A percentile compares a stretch with the other conserved stretches of the same genome.
These are phyloP conservation scores for Diaporthe citriasiana DNA, from an alignment of 2,329 filamentous ascomycete genomes.

Conservation along the genomic window DNA sequence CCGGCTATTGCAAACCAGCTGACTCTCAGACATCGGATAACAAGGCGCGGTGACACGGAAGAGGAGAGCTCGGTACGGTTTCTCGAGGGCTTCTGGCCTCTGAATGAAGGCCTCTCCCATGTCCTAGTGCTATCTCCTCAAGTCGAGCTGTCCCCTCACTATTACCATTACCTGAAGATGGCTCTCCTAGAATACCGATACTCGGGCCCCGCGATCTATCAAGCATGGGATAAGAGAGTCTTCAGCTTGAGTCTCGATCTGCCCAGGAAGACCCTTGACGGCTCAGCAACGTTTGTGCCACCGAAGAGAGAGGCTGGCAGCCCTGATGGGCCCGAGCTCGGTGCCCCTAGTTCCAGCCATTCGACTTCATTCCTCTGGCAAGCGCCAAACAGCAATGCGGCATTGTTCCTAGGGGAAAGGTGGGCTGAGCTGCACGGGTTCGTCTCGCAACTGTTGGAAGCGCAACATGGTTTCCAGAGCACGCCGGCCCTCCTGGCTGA, in stretches of 20 bases:
- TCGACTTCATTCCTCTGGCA: slow-evolving; percentile 84
- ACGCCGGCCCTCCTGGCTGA: slow-evolving; percentile 58
- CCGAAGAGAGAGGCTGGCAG: slow-evolving; percentile 49
- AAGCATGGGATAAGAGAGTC: slow-evolving; percentile 67
- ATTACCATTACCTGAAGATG: slow-evolving; percentile 84
- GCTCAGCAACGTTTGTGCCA: slow-evolving; percentile 66
- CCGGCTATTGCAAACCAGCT: slow-evolving; percentile 67
- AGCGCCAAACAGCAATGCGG: slow-evolving; percentile 84
- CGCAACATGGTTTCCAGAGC: slow-evolving; percentile 52
- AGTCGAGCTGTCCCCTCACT: slow-evolving; percentile 82
- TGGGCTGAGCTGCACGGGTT: slow-evolving; percentile 91
- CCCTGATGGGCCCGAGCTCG: background rate
- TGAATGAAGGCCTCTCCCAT: slow-evolving; percentile 74
- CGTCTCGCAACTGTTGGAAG: slow-evolving; percentile 73
- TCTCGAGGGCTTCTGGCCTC: slow-evolving; percentile 90
- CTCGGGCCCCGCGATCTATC: slow-evolving; percentile 63
- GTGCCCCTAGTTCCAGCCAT: slow-evolving; percentile 45
- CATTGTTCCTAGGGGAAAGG: slow-evolving; percentile 85
- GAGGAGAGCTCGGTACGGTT: slow-evolving; percentile 82
- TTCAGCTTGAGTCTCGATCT: slow-evolving; percentile 86
- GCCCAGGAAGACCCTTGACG: slow-evolving; percentile 75
- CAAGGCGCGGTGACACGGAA: slow-evolving; percentile 69
- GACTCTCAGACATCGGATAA: slow-evolving; percentile 81
- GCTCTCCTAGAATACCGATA: slow-evolving; percentile 82
- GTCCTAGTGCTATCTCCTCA: slow-evolving; percentile 89